Base-by-base conservation (phyloP, 75 land plant species). In the Sequoiadendron giganteum region DNA sequence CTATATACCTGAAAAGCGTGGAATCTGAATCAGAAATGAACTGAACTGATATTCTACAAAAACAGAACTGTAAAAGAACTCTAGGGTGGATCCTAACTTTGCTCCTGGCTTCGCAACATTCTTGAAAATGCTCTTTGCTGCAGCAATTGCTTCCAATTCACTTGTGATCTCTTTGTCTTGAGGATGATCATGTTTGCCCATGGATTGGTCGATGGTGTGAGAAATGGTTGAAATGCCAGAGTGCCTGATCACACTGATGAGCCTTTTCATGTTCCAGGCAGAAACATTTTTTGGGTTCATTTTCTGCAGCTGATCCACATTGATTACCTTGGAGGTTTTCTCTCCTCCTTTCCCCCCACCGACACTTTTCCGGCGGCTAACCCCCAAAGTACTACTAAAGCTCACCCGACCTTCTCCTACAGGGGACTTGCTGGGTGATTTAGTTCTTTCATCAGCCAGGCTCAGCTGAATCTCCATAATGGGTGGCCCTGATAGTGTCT, bases 251-350 rank as follows among this genome's bases (percentile, higher is more conserved):
- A 93, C 90, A 84, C 93, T 95, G 87, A 95, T 91, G 81, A 97
- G 82, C 75, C 92, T 88, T 91, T 95, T 96, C 98, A 97, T 97
- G 42, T 95, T 93, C 95, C 94, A 97, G 70, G 96, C 96, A 15
- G 98, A 93, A 15, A 97, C 94, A 72, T 96, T 97, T 68, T 91
- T 94, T 86, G 88, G 92, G 81, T 94, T 94, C 92, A 97, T 86
- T 88, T 91, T 90, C 49, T 94, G 94, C 87, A 97, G 86, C 88
- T 94, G 91, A n/a, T 88, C 92, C 45, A 97, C 90, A 89, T 94
- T 96, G 47, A 97, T 92, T 9, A 88, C 83, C 54, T 85, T 87
- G 52, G 68, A 83, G 73, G 40, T 16, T 82, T 85, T 83, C 87
- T 88, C 40, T 87, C 91, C 79, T 78, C 89, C 80, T 68, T 88